Conservation (phyloP, 31 red algal species). For the Odonthalia washingtoniensis region DNA sequence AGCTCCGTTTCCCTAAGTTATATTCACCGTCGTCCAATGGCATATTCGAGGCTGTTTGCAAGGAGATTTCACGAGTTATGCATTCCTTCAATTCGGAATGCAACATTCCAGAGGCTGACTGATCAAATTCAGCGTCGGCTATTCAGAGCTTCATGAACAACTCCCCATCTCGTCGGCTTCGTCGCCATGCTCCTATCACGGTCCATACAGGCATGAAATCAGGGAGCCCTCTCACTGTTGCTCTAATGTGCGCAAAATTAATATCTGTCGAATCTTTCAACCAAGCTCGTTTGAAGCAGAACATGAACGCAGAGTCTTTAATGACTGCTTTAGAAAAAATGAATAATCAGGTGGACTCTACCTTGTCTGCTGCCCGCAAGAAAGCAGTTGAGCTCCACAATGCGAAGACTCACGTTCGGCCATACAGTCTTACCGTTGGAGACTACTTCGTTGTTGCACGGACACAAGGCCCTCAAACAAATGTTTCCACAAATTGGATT, state of each 20-base stretch:
- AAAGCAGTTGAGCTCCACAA: slow-evolving; percentile 28
- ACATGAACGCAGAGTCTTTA: not conserved
- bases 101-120: not conserved
- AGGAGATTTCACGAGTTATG: slow-evolving; percentile 1
- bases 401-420: not conserved
- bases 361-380: not conserved
- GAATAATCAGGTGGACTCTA: not conserved
- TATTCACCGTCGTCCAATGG: slow-evolving; percentile 52
- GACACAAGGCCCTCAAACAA: not conserved
- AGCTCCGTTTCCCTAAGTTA: slow-evolving; percentile 41
- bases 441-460: slow-evolving; percentile 22
- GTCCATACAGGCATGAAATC: slow-evolving; percentile 27
- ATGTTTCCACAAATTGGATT: slow-evolving; percentile 22
- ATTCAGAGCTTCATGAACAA: not conserved
- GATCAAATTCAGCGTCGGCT: not conserved
- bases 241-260: not conserved
- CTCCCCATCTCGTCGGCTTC: not conserved
- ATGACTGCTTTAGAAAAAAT: slow-evolving; percentile 16
- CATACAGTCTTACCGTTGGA: slow-evolving; percentile 25
- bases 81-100: not conserved
- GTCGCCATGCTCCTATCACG: slow-evolving; percentile 35
- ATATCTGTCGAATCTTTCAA: not conserved
- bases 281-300: not conserved
- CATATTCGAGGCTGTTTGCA: slow-evolving; percentile 42
- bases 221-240: not conserved